Evolutionary conservation across 164 flowering plant species (phyloP).

Genomic region (Santalum album): DNA sequence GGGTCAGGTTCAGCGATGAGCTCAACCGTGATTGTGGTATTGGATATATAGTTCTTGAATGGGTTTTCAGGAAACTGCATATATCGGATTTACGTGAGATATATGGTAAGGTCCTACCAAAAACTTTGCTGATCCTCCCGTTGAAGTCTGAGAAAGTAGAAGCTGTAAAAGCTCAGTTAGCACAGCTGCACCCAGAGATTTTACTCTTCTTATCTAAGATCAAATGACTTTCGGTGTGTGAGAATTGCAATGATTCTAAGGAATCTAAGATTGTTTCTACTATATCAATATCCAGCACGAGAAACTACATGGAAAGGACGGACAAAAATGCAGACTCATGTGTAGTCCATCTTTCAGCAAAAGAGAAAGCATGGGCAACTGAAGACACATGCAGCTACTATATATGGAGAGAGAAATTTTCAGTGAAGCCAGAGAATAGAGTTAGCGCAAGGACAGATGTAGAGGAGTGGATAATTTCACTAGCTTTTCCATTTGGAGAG

Average conservation of each 20-base stretch:
- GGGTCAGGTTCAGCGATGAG: slow-evolving; percentile 43
- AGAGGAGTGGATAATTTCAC: slow-evolving; percentile 42
- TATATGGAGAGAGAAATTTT: slow-evolving; percentile 68
- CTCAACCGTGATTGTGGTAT: slow-evolving; percentile 39
- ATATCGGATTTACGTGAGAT: slow-evolving; percentile 28
- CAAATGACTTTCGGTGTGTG: slow-evolving; percentile 43
- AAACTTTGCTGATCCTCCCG: slow-evolving; percentile 46
- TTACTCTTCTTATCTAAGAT: slow-evolving; percentile 56
- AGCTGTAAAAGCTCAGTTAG: slow-evolving; percentile 52
- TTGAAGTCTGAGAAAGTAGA: slow-evolving; percentile 51
- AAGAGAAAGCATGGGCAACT: slow-evolving; percentile 14
- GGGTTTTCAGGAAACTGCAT: slow-evolving; percentile 54
- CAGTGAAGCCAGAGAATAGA: slow-evolving; percentile 29
- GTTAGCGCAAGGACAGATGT: slow-evolving; percentile 38
- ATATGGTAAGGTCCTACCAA: slow-evolving; percentile 41
- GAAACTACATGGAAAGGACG: slow-evolving; percentile 34
- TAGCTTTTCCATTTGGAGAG: slow-evolving; percentile 49
- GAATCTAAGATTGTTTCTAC: slow-evolving; percentile 30
- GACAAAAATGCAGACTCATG: slow-evolving; percentile 58
- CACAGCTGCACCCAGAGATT: slow-evolving; percentile 54
- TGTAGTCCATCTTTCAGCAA: slow-evolving; percentile 39
- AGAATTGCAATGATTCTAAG: slow-evolving; percentile 28
- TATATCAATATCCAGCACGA: slow-evolving; percentile 46
- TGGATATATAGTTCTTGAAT: slow-evolving; percentile 65
- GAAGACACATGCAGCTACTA: slow-evolving; percentile 37